Conservation (phyloP, 2,329 filamentous ascomycete species). For the Aspergillus pseudoglaucus region DNA sequence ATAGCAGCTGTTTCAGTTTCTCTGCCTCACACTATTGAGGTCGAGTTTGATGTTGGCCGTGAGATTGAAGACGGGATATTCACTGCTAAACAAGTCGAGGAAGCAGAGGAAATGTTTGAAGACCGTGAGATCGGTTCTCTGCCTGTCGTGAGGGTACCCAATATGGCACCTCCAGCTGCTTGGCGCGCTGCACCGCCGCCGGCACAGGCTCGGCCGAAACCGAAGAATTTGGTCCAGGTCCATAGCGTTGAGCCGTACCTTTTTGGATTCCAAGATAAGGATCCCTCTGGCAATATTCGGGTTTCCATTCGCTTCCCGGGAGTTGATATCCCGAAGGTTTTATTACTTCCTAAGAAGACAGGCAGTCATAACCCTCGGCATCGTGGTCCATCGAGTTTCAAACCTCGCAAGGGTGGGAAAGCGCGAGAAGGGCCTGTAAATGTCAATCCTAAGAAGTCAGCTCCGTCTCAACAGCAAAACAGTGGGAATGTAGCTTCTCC, state of each 20-base stretch:
- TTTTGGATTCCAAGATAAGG: conserved; percentile 35
- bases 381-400: conserved; percentile 22
- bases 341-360: conserved; percentile 33
- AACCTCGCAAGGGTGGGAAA: conserved; percentile 25
- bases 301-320: conserved; percentile 45
- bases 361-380: conserved; percentile 17
- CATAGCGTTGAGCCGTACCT: conserved; percentile 42
- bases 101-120: conserved; percentile 74
- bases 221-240: conserved; percentile 47
- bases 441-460: conserved; percentile 21
- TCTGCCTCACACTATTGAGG: conserved; percentile 47
- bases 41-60: conserved; percentile 31
- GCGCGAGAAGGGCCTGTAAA: conserved; percentile 21
- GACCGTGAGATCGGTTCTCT: conserved; percentile 74
- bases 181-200: conserved; percentile 52
- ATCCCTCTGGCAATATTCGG: conserved; percentile 29
- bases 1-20: conserved; percentile 62
- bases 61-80: conserved; percentile 41
- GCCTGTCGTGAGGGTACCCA: conserved; percentile 63
- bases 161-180: conserved; percentile 54
- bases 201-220: conserved; percentile 26
- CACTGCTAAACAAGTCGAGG: conserved; percentile 63
- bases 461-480: conserved; percentile 16
- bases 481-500: conserved; percentile 15
- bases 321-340: conserved; percentile 35